These are phyloP conservation scores for Diaporthe sp. DNA, from an alignment of 2,329 filamentous ascomycete species.

Conservation along the genomic window DNA sequence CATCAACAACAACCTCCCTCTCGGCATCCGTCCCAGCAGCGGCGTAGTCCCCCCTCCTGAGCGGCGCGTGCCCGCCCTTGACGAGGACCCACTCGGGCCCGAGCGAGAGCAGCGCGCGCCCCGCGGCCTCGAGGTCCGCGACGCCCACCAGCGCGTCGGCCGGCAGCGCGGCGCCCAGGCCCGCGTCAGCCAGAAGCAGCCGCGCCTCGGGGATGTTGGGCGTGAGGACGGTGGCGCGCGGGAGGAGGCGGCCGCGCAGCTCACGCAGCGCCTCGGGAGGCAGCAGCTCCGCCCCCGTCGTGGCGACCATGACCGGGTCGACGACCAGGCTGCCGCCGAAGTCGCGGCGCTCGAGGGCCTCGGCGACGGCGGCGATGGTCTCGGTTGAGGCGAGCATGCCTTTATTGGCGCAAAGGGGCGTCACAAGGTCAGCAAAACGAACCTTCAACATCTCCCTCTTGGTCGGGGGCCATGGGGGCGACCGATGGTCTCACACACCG, in stretches of 20 bases:
- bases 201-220: conserved; percentile 84
- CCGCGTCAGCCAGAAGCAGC: conserved; percentile 71
- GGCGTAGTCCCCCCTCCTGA: conserved; percentile 72
- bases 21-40: conserved; percentile 72
- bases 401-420: conserved; percentile 50
- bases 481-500: conserved; percentile 64
- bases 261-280: conserved; percentile 73
- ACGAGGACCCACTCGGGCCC: conserved; percentile 86
- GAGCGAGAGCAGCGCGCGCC: conserved; percentile 73
- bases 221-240: conserved; percentile 77
- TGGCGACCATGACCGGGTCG: conserved; percentile 93
- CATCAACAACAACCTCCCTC: conserved; percentile 78
- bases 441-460: no score
- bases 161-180: conserved; percentile 59
- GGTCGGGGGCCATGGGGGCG: no score
- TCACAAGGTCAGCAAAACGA: not conserved
- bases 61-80: conserved; percentile 91
- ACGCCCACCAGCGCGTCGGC: conserved; percentile 62
- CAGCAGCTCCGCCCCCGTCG: conserved; percentile 80
- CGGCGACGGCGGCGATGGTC: conserved; percentile 77
- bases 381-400: conserved; percentile 85
- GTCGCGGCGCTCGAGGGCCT: conserved; percentile 70
- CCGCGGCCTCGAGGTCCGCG: conserved; percentile 77
- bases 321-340: conserved; percentile 71
- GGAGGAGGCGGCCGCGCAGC: conserved; percentile 72